phyloP scores from a whole-genome alignment of 495 filamentous ascomycete genomes.

The Tuber magnatum region DNA sequence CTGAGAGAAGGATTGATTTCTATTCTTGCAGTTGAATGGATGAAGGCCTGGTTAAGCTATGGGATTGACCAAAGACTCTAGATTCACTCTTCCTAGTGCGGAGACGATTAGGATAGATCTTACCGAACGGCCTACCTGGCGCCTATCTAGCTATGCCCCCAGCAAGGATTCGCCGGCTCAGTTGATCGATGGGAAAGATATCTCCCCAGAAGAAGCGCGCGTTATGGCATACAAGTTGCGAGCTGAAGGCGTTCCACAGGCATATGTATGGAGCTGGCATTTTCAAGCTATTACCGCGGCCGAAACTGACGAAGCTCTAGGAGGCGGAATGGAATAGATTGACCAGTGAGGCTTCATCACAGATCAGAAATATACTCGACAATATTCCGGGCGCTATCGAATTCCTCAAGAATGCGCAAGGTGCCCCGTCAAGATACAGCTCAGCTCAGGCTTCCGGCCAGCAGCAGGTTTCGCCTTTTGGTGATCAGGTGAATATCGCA shows the following conservation, averaged over 20 bases:
- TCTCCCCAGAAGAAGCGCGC: constrained; percentile 39
- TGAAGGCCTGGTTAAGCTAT: not conserved
- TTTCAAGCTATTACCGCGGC: not conserved
- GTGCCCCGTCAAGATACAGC: constrained; percentile 24
- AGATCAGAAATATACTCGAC: constrained; percentile 37
- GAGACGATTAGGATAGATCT: constrained; percentile 37
- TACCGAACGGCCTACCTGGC: constrained; percentile 36
- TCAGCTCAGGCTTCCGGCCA: not conserved
- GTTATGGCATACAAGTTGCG: constrained; percentile 32
- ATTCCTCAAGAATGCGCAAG: constrained; percentile 35
- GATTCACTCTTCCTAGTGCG: constrained; percentile 30
- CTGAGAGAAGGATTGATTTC: not conserved
- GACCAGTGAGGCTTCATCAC: constrained; percentile 28
- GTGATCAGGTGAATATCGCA: not conserved
- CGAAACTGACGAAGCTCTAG: constrained; percentile 22
- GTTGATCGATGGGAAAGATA: constrained; percentile 40
- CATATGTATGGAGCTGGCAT: constrained; percentile 25
- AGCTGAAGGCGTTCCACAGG: constrained; percentile 28
- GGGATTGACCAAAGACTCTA: constrained; percentile 5
- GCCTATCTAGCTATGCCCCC: constrained; percentile 39
- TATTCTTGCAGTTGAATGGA: not conserved
- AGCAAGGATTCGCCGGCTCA: constrained; percentile 40
- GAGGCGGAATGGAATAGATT: constrained; percentile 32
- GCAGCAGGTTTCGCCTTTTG: not conserved
- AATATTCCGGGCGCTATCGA: constrained; percentile 35